Evolutionary conservation across 2,329 filamentous ascomycete species (phyloP).

Genomic region (Stachybotrys chartarum): DNA sequence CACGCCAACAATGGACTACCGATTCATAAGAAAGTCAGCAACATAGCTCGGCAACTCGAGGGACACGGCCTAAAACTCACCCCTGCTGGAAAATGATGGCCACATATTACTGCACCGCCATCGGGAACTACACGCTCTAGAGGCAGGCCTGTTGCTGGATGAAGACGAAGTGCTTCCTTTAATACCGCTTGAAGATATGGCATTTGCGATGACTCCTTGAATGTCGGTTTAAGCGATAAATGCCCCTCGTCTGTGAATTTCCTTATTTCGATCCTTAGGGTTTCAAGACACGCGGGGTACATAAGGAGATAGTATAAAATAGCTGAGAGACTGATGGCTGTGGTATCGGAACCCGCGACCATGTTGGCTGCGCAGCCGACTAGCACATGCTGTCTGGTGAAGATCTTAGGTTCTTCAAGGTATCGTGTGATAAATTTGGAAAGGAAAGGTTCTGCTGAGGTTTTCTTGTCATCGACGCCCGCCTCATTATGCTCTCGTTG

Average conservation of each 20-base stretch:
- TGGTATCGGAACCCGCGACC: conserved; percentile 35
- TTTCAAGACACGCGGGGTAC: conserved; percentile 12
- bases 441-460: conserved; percentile 4
- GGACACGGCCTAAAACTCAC: conserved; percentile 7
- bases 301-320: conserved; percentile 36
- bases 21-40: not conserved
- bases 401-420: conserved; percentile 30
- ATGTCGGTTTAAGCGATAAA: conserved; percentile 17
- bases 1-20: conserved; percentile 23
- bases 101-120: conserved; percentile 27
- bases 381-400: conserved; percentile 28
- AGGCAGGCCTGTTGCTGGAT: conserved; percentile 66
- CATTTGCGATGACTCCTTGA: conserved; percentile 33
- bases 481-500: not conserved
- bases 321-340: conserved; percentile 36
- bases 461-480: not conserved
- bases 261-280: conserved; percentile 15
- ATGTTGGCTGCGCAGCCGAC: conserved; percentile 23
- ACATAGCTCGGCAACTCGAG: not conserved
- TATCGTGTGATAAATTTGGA: conserved; percentile 25
- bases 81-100: conserved; percentile 20
- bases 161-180: conserved; percentile 64
- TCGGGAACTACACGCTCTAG: conserved; percentile 67
- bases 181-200: conserved; percentile 48
- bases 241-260: conserved; percentile 1